These are phyloP conservation scores for Kandelia obovata DNA, from an alignment of 345 rosid species.

Conservation along the genomic window DNA sequence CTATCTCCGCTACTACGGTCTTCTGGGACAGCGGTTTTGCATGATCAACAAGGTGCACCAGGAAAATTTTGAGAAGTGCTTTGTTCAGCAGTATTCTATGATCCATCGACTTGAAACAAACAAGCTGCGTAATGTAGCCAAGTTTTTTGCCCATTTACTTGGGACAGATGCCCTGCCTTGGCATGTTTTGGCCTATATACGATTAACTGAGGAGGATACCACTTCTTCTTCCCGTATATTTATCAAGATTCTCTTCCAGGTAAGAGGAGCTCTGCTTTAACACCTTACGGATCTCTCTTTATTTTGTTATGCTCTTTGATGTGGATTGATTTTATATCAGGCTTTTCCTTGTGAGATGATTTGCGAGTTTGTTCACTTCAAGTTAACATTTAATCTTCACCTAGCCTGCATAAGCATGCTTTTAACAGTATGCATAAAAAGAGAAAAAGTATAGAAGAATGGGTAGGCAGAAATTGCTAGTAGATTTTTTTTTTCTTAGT, in stretches of 20 bases:
- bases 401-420: not conserved
- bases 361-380: not conserved
- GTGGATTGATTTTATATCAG: not conserved
- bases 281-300: not conserved
- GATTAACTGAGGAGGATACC: slow-evolving; percentile 87
- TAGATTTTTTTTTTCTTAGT: too few species aligned
- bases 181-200: slow-evolving; percentile 85
- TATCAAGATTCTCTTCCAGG: slow-evolving; percentile 97
- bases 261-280: slow-evolving; percentile 14
- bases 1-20: slow-evolving; percentile 84
- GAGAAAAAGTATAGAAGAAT: too few species aligned
- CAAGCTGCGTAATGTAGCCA: slow-evolving; percentile 81
- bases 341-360: not conserved
- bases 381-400: not conserved
- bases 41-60: slow-evolving; percentile 87
- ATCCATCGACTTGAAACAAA: slow-evolving; percentile 92
- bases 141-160: slow-evolving; percentile 90
- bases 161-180: slow-evolving; percentile 95
- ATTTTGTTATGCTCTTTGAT: not conserved
- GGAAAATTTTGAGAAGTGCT: slow-evolving; percentile 88
- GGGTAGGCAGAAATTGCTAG: too few species aligned
- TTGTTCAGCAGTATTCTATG: slow-evolving; percentile 92
- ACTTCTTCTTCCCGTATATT: slow-evolving; percentile 92
- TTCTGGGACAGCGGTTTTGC: slow-evolving; percentile 90
- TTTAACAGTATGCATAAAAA: not conserved